These are phyloP conservation scores for Elsinoe necatrix DNA, from an alignment of 2,329 filamentous ascomycete genomes.

Conservation along the genomic window DNA sequence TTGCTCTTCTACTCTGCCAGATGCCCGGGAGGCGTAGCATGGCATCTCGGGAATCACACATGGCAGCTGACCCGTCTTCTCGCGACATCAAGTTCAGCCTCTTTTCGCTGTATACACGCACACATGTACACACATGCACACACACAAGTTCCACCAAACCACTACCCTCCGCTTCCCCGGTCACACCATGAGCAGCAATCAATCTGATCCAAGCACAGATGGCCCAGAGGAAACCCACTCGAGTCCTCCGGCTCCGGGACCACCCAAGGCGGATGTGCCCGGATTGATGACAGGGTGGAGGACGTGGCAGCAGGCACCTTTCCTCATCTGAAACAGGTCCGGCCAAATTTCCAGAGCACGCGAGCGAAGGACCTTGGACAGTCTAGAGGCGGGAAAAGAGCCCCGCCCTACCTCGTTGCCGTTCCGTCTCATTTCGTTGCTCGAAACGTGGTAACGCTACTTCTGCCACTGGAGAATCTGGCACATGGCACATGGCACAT, in stretches of 20 bases:
- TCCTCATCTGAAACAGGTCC: conserved; percentile 1
- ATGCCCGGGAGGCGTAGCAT: not conserved
- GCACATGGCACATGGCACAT: conserved; percentile 3
- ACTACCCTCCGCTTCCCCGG: not conserved
- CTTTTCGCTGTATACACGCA: too few species aligned
- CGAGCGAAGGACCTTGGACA: not conserved
- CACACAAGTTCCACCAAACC: not conserved
- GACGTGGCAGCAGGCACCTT: not conserved
- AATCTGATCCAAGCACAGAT: conserved; percentile 8
- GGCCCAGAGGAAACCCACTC: not conserved
- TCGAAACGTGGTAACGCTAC: not conserved
- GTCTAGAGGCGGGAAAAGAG: not conserved
- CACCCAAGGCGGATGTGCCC: conserved; percentile 5
- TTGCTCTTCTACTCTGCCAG: not conserved
- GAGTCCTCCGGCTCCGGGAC: not conserved
- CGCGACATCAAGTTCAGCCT: not conserved
- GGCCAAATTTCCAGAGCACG: conserved; percentile 14
- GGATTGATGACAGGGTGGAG: conserved; percentile 6
- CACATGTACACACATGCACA: too few species aligned
- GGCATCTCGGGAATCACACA: not conserved
- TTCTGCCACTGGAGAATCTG: not conserved
- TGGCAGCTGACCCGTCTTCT: not conserved
- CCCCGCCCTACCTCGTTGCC: not conserved
- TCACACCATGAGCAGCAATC: conserved; percentile 7
- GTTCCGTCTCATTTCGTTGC: conserved; percentile 2